Evolutionary conservation across 2,329 filamentous ascomycete species (phyloP).

Genomic region (Leptographium radiaticola): DNA sequence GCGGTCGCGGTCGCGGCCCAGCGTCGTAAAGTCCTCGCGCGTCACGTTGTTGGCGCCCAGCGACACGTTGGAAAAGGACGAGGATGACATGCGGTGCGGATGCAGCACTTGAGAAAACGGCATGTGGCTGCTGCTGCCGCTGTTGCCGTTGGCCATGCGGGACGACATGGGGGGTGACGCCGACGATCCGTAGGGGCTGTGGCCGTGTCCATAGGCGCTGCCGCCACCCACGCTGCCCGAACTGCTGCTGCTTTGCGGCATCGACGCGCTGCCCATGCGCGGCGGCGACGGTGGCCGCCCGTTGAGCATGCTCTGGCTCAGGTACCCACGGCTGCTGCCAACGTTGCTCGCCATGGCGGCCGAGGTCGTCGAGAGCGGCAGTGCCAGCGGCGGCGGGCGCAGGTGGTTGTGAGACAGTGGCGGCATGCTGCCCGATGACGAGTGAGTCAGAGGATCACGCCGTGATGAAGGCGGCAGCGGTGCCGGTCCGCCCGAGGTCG

Average conservation of each 20-base stretch:
- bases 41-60: conserved; percentile 7
- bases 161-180: conserved; percentile 19
- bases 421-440: conserved; percentile 2
- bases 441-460: conserved; percentile 4
- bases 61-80: conserved; percentile 12
- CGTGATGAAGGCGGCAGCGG: conserved; percentile 1
- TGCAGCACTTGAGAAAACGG: conserved; percentile 24
- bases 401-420: conserved; percentile 11
- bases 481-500: background rate
- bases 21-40: conserved; percentile 11
- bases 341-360: background rate
- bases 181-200: conserved; percentile 2
- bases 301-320: conserved; percentile 18
- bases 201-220: background rate
- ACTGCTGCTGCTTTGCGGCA: conserved; percentile 14
- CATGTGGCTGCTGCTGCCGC: conserved; percentile 12
- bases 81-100: conserved; percentile 21
- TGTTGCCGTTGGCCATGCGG: conserved; percentile 21
- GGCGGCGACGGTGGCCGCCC: conserved; percentile 35
- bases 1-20: conserved; percentile 4
- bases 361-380: background rate
- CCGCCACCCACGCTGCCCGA: background rate
- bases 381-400: conserved; percentile 8
- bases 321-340: conserved; percentile 1
- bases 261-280: conserved; percentile 27